These are phyloP conservation scores for Bjerkandera adusta DNA, from an alignment of 1,284 basidiomycete species.

Conservation along the genomic window DNA sequence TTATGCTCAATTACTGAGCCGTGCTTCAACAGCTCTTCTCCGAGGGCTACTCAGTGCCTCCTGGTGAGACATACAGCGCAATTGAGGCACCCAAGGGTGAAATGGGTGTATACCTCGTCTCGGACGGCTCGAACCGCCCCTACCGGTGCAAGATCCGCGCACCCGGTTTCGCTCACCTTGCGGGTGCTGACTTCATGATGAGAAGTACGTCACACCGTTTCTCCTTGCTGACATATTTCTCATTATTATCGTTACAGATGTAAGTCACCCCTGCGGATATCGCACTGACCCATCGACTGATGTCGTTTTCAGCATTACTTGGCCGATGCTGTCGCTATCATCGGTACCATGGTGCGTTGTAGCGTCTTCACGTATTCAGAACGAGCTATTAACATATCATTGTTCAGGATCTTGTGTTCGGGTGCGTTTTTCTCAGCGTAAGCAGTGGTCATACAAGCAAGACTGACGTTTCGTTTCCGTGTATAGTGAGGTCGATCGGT, in stretches of 20 bases:
- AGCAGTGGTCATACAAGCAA: too few relatives aligned
- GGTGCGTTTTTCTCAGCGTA: background rate
- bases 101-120: slow-evolving; percentile 96
- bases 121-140: slow-evolving; percentile 90
- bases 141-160: slow-evolving; percentile 95
- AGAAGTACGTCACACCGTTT: slow-evolving; percentile 54
- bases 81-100: slow-evolving; percentile 99
- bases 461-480: slow-evolving; percentile 4
- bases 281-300: slow-evolving; percentile 15
- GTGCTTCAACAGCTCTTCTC: slow-evolving; percentile 70
- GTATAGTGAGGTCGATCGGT: slow-evolving; percentile 44
- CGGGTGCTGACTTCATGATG: slow-evolving; percentile 94
- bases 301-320: slow-evolving; percentile 69
- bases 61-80: slow-evolving; percentile 95
- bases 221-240: slow-evolving; percentile 9
- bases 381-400: slow-evolving; percentile 20
- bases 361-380: slow-evolving; percentile 25
- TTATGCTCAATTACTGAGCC: slow-evolving; percentile 8
- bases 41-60: slow-evolving; percentile 97
- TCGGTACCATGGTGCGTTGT: slow-evolving; percentile 93
- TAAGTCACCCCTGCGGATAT: slow-evolving; percentile 31
- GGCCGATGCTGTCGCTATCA: slow-evolving; percentile 90
- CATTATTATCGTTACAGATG: slow-evolving; percentile 46
- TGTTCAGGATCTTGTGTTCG: slow-evolving; percentile 1
- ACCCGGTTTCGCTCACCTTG: slow-evolving; percentile 91